Conservation (phyloP, 116 monocot species). For the Cymodocea nodosa region DNA sequence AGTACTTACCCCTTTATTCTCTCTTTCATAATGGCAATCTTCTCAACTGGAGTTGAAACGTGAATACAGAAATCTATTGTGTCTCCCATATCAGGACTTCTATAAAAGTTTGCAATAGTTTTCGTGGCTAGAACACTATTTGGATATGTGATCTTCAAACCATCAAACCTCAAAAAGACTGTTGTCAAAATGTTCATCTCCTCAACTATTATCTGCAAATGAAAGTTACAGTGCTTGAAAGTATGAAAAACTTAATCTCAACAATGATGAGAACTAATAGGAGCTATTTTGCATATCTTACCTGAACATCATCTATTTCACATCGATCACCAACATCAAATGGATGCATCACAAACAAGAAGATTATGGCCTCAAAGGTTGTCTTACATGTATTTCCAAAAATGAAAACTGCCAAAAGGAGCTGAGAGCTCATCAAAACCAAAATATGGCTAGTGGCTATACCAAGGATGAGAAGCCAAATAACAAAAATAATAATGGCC, state of each 20-base stretch:
- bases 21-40: constrained; percentile 58
- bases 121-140: constrained; percentile 48
- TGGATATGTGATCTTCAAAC: constrained; percentile 70
- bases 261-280: not conserved
- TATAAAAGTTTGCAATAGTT: constrained; percentile 58
- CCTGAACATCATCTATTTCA: constrained; percentile 73
- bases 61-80: constrained; percentile 64
- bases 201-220: constrained; percentile 60
- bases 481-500: constrained; percentile 38
- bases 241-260: not conserved
- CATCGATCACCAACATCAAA: constrained; percentile 97
- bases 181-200: constrained; percentile 91
- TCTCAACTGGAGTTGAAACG: constrained; percentile 69
- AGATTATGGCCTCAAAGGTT: constrained; percentile 79
- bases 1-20: constrained; percentile 43
- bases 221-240: not conserved
- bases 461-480: constrained; percentile 74
- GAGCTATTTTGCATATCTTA: constrained; percentile 7
- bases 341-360: constrained; percentile 92
- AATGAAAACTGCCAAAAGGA: constrained; percentile 69
- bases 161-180: constrained; percentile 58
- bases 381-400: constrained; percentile 89
- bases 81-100: constrained; percentile 90
- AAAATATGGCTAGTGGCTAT: constrained; percentile 64
- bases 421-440: constrained; percentile 70